Evolutionary conservation across 257 asterid genomes (phyloP), one percentile per base, ranked within the genome.

Genomic region (Lycium ferocissimum): DNA sequence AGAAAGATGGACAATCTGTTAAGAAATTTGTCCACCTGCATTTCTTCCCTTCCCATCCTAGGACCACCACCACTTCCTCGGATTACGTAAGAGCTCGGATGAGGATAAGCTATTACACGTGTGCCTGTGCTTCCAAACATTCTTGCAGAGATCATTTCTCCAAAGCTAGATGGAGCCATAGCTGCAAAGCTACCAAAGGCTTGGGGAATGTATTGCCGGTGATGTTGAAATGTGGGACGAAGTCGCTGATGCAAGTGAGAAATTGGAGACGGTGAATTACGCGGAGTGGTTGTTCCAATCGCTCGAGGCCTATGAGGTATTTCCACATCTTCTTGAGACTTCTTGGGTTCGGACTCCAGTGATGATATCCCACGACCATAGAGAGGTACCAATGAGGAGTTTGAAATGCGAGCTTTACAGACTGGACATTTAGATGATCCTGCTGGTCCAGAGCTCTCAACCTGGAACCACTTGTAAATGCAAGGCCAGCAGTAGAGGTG

Each of bases 401-500:
- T 63, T 37, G 97, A 92, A 84, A 95, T 90, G 87, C 62, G 62
- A 22, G 97, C 88, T 84, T 95, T 95, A 84, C 99, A 95, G 67
- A 94, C 93, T 1, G 99, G 98, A 81, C 99, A 95, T 67, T 86
- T 89, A 62, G 98, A 92, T 12, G 43, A 92, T 81, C 91, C 92
- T 0, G 86, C 91, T 0, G 89, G 67, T 0, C 93, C 87, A 22
- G 94, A 87, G 89, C 90, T 93, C 83, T 90, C 94, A 71, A 91
- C 92, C 9, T 92, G 88, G 26, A 95, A 91, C 99, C 99, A 95
- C 88, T 92, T 91, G 91, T 93, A 95, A 82, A 95, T 94, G 93
- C 99, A 95, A 9, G 97, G 94, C 99, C 99, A 95, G 85, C 99
- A 95, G 86, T 93, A 95, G 56, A 95, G 94, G 85, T 95, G 99